Base-by-base conservation (phyloP, 306 rosid genomes). In the Biancaea sappan region DNA sequence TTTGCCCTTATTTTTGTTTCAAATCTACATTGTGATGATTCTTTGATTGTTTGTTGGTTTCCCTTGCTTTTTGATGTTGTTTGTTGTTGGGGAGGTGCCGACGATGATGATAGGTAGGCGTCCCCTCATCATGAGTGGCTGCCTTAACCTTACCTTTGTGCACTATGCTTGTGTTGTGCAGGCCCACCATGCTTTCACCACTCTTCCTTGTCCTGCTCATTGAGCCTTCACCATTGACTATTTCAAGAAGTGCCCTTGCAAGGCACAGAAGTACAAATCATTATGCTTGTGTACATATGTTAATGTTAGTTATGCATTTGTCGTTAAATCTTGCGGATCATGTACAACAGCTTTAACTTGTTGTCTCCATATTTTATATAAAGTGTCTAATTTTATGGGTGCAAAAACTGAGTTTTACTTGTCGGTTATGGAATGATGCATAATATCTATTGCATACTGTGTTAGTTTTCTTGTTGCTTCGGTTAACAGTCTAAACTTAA, bases 101-200 rank as follows among this genome's bases (percentile, higher is more conserved):
- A n/a, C n/a, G n/a, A n/a, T n/a, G n/a, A n/a, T n/a, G n/a, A n/a
- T n/a, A 0, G 97, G 96, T 4, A 85, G 97, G 75, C 97, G 90
- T n/a, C 87, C 99, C 9, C 99, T 95, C 82, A 87, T 88, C 78
- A 92, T 80, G 85, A 90, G 99, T 73, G 99, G 98, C 74, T 92
- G 99, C 52, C 84, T 92, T 73, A 95, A 71, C 66, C 72, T 95
- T 66, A 88, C 88, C 0, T 88, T 97, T 0, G 99, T 95, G 68
- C 99, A 95, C 59, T 95, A 98, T 72, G 91, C 92, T 10, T 95
- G 98, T 57, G 92, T 92, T 37, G 73, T 71, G 62, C 96, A 89
- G 16, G 90, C 97, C 12, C 91, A 89, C 85, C 96, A 94, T 6
- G 48, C 75, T 0, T 18, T 79, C 73, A 56, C 21, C 47, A 8